Evolutionary conservation across 169 alveolate genomes (phyloP).

Genomic region (Plasmodium vinckei): DNA sequence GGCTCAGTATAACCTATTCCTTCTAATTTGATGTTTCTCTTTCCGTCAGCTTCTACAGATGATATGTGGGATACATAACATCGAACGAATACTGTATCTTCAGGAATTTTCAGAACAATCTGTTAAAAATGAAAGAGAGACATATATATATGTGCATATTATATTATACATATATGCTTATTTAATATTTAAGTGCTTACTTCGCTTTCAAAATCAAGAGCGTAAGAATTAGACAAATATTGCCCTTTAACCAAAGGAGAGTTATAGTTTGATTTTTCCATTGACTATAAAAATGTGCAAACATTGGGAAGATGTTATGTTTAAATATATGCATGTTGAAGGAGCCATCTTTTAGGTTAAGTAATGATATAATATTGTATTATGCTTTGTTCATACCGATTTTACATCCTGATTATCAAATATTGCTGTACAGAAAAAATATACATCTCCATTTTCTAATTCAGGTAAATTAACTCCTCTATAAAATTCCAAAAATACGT

Average conservation of each 20-base stretch:
- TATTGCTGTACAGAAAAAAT: slow-evolving; percentile 50
- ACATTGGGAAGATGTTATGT: neutral
- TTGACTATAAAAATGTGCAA: slow-evolving; percentile 32
- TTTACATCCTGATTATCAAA: slow-evolving; percentile 66
- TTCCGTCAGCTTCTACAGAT: slow-evolving; percentile 41
- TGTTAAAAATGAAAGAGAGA: slow-evolving; percentile 7
- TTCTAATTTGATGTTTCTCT: slow-evolving; percentile 63
- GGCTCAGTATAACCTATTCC: slow-evolving; percentile 76
- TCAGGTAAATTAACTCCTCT: slow-evolving; percentile 64
- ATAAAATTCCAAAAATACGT: neutral
- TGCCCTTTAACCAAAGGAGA: slow-evolving; percentile 45
- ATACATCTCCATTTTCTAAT: slow-evolving; percentile 44
- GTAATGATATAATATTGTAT: neutral
- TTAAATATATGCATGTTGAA: neutral
- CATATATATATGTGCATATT: neutral
- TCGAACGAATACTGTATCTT: slow-evolving; percentile 24
- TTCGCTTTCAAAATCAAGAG: slow-evolving; percentile 32
- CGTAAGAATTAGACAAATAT: slow-evolving; percentile 15
- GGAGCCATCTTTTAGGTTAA: neutral
- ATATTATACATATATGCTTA: neutral
- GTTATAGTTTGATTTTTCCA: slow-evolving; percentile 64
- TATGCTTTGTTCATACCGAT: slow-evolving; percentile 13
- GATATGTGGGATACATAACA: slow-evolving; percentile 39
- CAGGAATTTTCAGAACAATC: slow-evolving; percentile 56
- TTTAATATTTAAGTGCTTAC: neutral